A percentile compares a stretch with the other conserved stretches of the same genome.
phyloP scores from a whole-genome alignment of 768 basidiomycete species.

The Pseudohyphozyma bogoriensis region DNA sequence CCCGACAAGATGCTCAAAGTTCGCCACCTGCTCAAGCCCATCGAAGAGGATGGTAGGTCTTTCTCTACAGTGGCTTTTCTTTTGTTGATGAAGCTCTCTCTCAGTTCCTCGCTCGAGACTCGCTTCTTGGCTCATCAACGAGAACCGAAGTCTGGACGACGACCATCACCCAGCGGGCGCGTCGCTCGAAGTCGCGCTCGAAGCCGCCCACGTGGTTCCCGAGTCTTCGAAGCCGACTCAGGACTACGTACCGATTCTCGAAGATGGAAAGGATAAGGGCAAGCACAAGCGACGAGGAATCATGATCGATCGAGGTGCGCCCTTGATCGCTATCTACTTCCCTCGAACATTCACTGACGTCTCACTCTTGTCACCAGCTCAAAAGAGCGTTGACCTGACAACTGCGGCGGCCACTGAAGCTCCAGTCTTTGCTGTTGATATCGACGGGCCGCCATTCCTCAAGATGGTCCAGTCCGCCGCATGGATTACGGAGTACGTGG shows the following conservation, averaged over 20 bases:
- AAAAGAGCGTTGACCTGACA: slow-evolving; percentile 22
- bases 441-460: slow-evolving; percentile 23
- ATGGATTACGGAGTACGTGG: slow-evolving; percentile 21
- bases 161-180: background rate
- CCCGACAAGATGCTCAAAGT: slow-evolving; percentile 27
- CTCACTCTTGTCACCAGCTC: slow-evolving; percentile 1
- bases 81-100: no score
- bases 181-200: slow-evolving; percentile 10
- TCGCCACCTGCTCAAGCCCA: slow-evolving; percentile 14
- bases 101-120: slow-evolving; percentile 27
- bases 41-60: slow-evolving; percentile 24
- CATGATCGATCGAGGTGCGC: slow-evolving; percentile 11
- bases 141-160: slow-evolving; percentile 26
- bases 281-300: slow-evolving; percentile 20
- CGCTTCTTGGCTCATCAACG: slow-evolving; percentile 17
- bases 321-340: background rate
- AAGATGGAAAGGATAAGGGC: slow-evolving; percentile 25
- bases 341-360: no score
- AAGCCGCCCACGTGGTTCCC: background rate
- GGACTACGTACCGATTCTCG: slow-evolving; percentile 22
- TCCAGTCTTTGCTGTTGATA: slow-evolving; percentile 26
- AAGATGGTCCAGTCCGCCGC: slow-evolving; percentile 11
- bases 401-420: slow-evolving; percentile 16
- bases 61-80: no score
- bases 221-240: slow-evolving; percentile 8